Conservation (phyloP, 2,329 filamentous ascomycete species). For the Fusarium ramigenum region DNA sequence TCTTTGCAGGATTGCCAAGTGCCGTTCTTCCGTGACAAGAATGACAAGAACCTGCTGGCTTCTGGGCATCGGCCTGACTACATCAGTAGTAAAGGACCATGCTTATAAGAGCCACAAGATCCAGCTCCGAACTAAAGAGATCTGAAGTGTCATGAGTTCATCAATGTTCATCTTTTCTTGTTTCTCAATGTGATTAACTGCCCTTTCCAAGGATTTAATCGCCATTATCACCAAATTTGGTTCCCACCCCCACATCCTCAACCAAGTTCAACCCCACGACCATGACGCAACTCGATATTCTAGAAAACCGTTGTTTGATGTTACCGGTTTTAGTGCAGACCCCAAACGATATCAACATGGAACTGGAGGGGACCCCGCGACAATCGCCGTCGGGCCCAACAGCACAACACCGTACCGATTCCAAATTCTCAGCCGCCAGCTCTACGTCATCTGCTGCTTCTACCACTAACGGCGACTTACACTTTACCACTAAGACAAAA, state of each 20-base stretch:
- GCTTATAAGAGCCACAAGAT: constrained; percentile 14
- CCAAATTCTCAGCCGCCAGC: constrained; percentile 28
- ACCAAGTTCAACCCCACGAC: constrained; percentile 18
- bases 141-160: neutral
- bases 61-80: constrained; percentile 6
- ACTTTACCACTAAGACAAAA: constrained; percentile 44
- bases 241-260: constrained; percentile 8
- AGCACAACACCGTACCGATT: constrained; percentile 1
- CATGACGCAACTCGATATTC: constrained; percentile 41
- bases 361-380: constrained; percentile 25
- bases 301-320: constrained; percentile 31
- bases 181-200: neutral
- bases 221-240: constrained; percentile 7
- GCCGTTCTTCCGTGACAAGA: constrained; percentile 30
- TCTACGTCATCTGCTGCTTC: constrained; percentile 24
- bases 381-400: constrained; percentile 3
- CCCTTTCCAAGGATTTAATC: neutral
- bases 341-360: neutral
- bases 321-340: constrained; percentile 26
- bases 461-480: neutral
- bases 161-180: neutral
- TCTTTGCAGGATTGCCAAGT: constrained; percentile 31
- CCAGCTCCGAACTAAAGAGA: neutral
- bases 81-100: constrained; percentile 10
- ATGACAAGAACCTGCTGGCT: constrained; percentile 11